Evolutionary conservation across 2,329 filamentous ascomycete species (phyloP), one percentile per base, ranked within the genome.

Genomic region (Dactylella cylindrospora): DNA sequence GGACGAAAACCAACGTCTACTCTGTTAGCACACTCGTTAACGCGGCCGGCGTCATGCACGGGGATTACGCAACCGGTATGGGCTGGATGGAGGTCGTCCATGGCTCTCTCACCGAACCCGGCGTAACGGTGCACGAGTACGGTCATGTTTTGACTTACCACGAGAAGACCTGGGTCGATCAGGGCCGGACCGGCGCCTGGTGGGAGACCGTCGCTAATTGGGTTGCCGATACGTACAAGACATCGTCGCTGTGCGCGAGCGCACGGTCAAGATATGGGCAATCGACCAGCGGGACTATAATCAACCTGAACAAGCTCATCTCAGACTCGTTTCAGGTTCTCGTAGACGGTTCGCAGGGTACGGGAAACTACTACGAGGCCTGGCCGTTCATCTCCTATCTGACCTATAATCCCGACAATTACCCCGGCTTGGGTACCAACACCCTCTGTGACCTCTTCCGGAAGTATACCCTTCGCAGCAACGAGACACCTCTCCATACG

Each of bases 121-220:
- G 68, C 1, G 72, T 78, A n/a, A 74, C 74, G 0, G 75, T 78
- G 3, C 77, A 79, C 54, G 77, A 79, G 66, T 79, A 73, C 43
- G 77, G 77, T 0, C 77, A 79, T 64, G 76, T 71, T 0, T 68
- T 79, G 60, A 76, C 76, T 13, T 79, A 78, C 52, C 72, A 41
- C 22, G 35, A 54, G 7, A 54, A 54, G 23, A 54, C 50, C 17
- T 54, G 50, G 74, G 12, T 78, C 2, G 69, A 77, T 46, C 77
- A 79, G 55, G 68, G 65, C 1, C 70, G 72, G 1, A 78, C 76
- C 0, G 76, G 76, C 0, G 75, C 76, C 2, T 79, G 77, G 77
- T 78, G 76, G 76, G 77, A 79, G 69, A 75, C 76, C 1, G 69
- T 79, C 0, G 77, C 77, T 29, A 77, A 79, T 60, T 79, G 74